A percentile compares a stretch with the other conserved stretches of the same genome.
These are phyloP conservation scores for Aspergillus baeticus DNA, from an alignment of 495 filamentous ascomycete species.

Conservation along the genomic window DNA sequence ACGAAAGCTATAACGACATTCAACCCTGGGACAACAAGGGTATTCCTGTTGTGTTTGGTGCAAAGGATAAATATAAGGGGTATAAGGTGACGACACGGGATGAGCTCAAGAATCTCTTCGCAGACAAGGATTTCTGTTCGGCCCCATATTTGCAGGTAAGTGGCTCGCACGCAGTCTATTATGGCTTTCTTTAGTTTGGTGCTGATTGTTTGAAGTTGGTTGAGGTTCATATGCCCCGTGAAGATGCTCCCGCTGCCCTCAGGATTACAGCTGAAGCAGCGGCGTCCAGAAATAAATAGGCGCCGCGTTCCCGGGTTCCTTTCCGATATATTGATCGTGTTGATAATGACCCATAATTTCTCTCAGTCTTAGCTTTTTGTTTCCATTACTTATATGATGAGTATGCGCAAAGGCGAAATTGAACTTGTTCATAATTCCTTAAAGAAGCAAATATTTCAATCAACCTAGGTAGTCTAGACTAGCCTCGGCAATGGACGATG, in stretches of 20 bases:
- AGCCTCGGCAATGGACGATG: too few species aligned
- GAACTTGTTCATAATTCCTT: too few species aligned
- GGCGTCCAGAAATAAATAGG: slow-evolving; percentile 60
- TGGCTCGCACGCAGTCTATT: not conserved
- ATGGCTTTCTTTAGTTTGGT: not conserved
- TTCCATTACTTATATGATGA: too few species aligned
- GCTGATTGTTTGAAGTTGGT: slow-evolving; percentile 61
- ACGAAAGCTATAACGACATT: slow-evolving; percentile 79
- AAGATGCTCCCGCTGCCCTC: slow-evolving; percentile 73
- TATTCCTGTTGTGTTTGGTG: slow-evolving; percentile 69
- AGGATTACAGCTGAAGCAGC: slow-evolving; percentile 63
- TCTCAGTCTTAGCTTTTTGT: too few species aligned
- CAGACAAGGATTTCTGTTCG: slow-evolving; percentile 60
- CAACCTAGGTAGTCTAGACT: too few species aligned
- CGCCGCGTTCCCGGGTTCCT: not conserved
- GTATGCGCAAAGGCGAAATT: too few species aligned
- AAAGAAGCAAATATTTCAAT: too few species aligned
- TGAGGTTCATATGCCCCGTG: slow-evolving; percentile 80
- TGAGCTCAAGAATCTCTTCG: slow-evolving; percentile 67
- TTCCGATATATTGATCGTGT: not conserved
- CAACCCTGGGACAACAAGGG: slow-evolving; percentile 69
- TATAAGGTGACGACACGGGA: slow-evolving; percentile 70
- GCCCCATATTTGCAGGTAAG: slow-evolving; percentile 46
- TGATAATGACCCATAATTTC: not conserved
- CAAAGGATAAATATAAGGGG: slow-evolving; percentile 55